Evolutionary conservation across 768 basidiomycete genomes (phyloP), one percentile per base, ranked within the genome.

Genomic region (Pisolithus marmoratus): DNA sequence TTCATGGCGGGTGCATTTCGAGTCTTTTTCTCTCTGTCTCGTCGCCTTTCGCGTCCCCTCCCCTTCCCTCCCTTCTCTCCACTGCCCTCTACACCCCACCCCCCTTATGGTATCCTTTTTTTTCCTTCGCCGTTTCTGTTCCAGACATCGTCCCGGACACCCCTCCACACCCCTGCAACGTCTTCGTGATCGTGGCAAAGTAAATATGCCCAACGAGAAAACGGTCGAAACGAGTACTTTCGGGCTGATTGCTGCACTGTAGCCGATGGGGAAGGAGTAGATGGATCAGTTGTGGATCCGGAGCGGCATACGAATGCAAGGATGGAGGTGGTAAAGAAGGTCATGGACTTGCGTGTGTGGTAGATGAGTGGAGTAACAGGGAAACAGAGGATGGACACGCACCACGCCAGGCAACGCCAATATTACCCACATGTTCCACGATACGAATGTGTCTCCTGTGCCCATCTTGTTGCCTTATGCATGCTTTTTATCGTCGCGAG

Each of bases 401-500:
- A 82, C 85, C 84, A 87, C 67, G 0, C 77, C 80, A 0, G 87
- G 87, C 72, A 83, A 75, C 0, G 83, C 79, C 27, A 87, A 71
- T n/a, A 86, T 54, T 1, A 85, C 78, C 84, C 84, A 86, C 17
- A 85, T 79, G 54, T 87, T 87, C 84, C 85, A 80, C 38, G 72
- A 58, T 36, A 80, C 72, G 31, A 71, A 66, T 0, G 77, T 75
- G 85, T 82, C 61, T 88, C 84, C 84, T 87, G 81, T 9, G 85
- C 84, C 84, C 85, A 90, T 50, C 77, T 75, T 8, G 81, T 80
- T 1, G 87, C 87, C 52, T 80, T 79, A 57, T 80, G 73, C 81
- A 87, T 85, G 55, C 75, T 84, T 41, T 78, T 74, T 87, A 90
- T 89, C 1, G 78, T 81, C 15, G 79, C 79, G 53, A 90, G 88